Percentiles rank a stretch among this genome's conserved stretches.
phyloP scores from a whole-genome alignment of 2,329 filamentous ascomycete species.

The Sphaceloma murrayae region DNA sequence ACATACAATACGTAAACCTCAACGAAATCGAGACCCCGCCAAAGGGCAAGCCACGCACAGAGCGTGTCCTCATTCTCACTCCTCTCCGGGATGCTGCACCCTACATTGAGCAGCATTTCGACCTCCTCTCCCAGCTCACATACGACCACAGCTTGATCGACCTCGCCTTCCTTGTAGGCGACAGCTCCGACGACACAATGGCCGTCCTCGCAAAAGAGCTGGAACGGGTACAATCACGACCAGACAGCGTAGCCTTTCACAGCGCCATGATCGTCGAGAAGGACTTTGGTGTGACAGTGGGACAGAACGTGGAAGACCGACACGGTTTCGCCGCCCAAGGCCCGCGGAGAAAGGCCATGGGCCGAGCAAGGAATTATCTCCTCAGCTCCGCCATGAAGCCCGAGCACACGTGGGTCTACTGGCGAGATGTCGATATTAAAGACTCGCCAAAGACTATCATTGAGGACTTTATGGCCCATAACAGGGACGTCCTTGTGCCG shows the following conservation, averaged over 20 bases:
- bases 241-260: conserved; percentile 71
- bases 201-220: conserved; percentile 78
- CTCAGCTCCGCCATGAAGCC: conserved; percentile 75
- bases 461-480: conserved; percentile 90
- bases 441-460: conserved; percentile 81
- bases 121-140: conserved; percentile 77
- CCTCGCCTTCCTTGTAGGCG: conserved; percentile 85
- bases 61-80: conserved; percentile 84
- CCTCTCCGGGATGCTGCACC: conserved; percentile 81
- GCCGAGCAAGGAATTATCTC: conserved; percentile 82
- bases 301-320: conserved; percentile 70
- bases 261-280: conserved; percentile 82
- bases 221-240: conserved; percentile 70
- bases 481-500: conserved; percentile 85
- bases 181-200: conserved; percentile 83
- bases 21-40: conserved; percentile 75
- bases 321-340: conserved; percentile 83
- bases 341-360: conserved; percentile 82
- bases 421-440: conserved; percentile 93
- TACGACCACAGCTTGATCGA: conserved; percentile 96
- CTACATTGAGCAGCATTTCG: conserved; percentile 83
- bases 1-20: conserved; percentile 71
- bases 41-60: conserved; percentile 68
- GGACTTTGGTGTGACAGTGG: conserved; percentile 69
- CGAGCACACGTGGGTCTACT: conserved; percentile 97